Evolutionary conservation across 331 rosid genomes (phyloP), one percentile per base, ranked within the genome.

Genomic region (Quercus phellos): DNA sequence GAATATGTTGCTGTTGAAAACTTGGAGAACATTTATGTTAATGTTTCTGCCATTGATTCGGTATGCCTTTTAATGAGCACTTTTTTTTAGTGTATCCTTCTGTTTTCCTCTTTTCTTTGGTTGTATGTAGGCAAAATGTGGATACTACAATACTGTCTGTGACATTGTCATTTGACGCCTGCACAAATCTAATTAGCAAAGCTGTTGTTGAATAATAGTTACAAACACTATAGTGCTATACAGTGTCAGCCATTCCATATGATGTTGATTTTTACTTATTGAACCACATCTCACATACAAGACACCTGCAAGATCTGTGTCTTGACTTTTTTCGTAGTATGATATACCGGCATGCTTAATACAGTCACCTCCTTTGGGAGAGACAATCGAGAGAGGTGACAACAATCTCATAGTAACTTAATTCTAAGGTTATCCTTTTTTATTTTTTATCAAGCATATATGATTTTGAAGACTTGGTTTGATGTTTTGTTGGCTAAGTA

Each of bases 1-100:
- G 99, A 95, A 78, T 95, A 95, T 86, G 99, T 95, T 72, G 99
- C 99, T 1, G 99, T 91, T 46, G 99, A 95, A 87, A 93, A 93
- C 83, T 89, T 95, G 89, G 99, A 95, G 91, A 95, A 93, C 80
- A 84, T 95, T 73, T 91, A 86, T 78, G 84, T 93, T 53, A 86
- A 84, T 84, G 83, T 86, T 74, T 87, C 98, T 77, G 84, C 77
- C 75, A 74, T 95, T 77, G 99, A 95, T 50, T 86, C 94, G 58
- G 99, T 92, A 86, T 42, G 96, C 73, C 54, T 74, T 85, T 43
- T 5, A 46, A 34, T 35, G 13, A 34, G 38, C 71, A 32, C 18
- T 3, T 34, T 1, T 18, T 35, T 34, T 34, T 9, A 14, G 46
- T 29, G 22, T 70, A 21, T 59, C 43, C 32, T 32, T 68, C 29